These are phyloP conservation scores for Trametes coccinea DNA, from an alignment of 768 basidiomycete species.

Conservation along the genomic window DNA sequence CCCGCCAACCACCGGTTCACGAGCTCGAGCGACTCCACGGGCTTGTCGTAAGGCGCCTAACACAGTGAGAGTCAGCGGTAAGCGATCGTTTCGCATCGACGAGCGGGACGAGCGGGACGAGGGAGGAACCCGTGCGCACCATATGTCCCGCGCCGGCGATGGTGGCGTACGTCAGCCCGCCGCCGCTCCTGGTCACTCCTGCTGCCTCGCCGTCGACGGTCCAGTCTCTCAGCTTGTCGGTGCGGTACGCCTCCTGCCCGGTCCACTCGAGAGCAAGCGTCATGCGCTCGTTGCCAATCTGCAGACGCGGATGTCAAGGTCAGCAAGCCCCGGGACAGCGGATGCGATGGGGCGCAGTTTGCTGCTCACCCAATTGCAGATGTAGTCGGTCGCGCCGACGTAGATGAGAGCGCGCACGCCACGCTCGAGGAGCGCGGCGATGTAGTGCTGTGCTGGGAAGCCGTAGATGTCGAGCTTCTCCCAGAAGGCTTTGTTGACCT, in stretches of 20 bases:
- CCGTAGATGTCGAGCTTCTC: slow-evolving; percentile 40
- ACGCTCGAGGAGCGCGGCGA: slow-evolving; percentile 55
- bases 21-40: slow-evolving; percentile 51
- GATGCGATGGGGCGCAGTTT: background rate
- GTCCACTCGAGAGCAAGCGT: slow-evolving; percentile 61
- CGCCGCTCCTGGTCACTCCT: slow-evolving; percentile 54
- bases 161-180: slow-evolving; percentile 62
- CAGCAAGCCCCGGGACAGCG: background rate
- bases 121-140: slow-evolving; percentile 37
- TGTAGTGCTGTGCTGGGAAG: slow-evolving; percentile 40
- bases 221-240: slow-evolving; percentile 52
- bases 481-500: slow-evolving; percentile 52
- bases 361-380: slow-evolving; percentile 51
- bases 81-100: background rate
- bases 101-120: background rate
- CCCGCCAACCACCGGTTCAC: slow-evolving; percentile 50
- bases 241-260: slow-evolving; percentile 48
- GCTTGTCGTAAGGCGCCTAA: slow-evolving; percentile 67
- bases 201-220: slow-evolving; percentile 50
- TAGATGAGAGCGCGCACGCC: slow-evolving; percentile 54
- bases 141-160: slow-evolving; percentile 74
- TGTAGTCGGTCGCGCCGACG: slow-evolving; percentile 56
- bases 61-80: too few relatives aligned
- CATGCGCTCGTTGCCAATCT: slow-evolving; percentile 64
- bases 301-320: background rate